Base-by-base conservation (phyloP, 2,329 filamentous ascomycete species). In the Onygena corvina region DNA sequence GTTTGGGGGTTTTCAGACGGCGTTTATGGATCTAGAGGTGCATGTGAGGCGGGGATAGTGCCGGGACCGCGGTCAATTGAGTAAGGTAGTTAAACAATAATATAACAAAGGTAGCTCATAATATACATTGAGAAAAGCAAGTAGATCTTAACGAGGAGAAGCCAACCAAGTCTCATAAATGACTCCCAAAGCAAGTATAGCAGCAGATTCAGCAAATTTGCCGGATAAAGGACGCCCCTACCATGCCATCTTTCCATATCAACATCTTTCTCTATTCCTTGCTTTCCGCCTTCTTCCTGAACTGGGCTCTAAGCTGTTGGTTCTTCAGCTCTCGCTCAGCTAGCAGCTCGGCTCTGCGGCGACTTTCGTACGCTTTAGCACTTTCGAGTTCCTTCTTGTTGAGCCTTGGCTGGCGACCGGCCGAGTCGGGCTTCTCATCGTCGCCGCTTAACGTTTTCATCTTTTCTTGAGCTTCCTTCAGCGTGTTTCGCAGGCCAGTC, bases 261-360 rank as follows among this genome's bases (percentile, higher is more conserved):
- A 42, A 42, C 21, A n/a, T 23, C 38, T 4, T 14, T 20, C 9
- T 38, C 21, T 42, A 42, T 30, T 23, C 20, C 35, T 36, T 50
- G 21, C 30, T 34, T 36, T 40, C 25, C 11, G 21, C n/a, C 46
- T 53, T 56, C 36, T 30, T 51, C 18, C 29, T 18, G 50, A 46
- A 47, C 14, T 55, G 46, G 20, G 49, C 48, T 25, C 48, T 33
- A 18, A 31, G 18, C 25, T 47, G 42, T 14, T 48, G 42, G 40
- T 66, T 67, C 12, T 61, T 58, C 50, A 65, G 58, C 47, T 66
- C 61, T 36, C 64, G 62, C 49, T 62, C 63, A 33, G 51, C 55
- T 7, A 58, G 54, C 25, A 63, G 56, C 29, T 62, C 57, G 11
- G 60, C 56, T 20, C 48, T 56, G 21, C 61, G 56, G 31, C 56